These are phyloP conservation scores for Geotrichum candidum DNA, from an alignment of 1,139 yeast genomes.

Conservation along the genomic window DNA sequence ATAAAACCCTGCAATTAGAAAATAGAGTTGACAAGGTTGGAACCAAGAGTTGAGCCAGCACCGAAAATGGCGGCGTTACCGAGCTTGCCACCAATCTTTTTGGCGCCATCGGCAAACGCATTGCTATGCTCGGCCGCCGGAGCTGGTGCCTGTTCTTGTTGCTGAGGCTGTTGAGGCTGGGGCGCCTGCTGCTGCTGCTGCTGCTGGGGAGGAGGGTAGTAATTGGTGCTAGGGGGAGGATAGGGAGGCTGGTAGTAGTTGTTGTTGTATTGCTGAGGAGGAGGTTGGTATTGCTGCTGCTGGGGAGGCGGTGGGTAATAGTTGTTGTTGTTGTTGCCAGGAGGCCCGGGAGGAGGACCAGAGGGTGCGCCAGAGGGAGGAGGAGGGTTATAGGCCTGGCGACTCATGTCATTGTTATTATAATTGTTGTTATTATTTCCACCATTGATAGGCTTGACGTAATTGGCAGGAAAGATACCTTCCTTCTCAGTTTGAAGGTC, in stretches of 20 bases:
- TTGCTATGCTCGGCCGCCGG: constrained; percentile 19
- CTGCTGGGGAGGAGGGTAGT: constrained; percentile 19
- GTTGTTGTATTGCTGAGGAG: constrained; percentile 19
- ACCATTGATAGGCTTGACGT: constrained; percentile 42
- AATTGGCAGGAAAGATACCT: constrained; percentile 90
- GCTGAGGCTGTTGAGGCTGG: constrained; percentile 17
- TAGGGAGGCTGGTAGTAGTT: constrained; percentile 16
- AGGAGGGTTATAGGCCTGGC: constrained; percentile 1
- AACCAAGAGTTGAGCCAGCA: constrained; percentile 95
- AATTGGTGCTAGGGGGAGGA: constrained; percentile 18
- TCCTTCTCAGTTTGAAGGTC: constrained; percentile 44
- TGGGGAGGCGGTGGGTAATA: constrained; percentile 17
- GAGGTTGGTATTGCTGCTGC: constrained; percentile 18
- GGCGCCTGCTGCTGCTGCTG: constrained; percentile 14
- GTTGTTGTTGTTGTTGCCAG: not conserved
- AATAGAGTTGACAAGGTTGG: constrained; percentile 78
- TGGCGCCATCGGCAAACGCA: constrained; percentile 40
- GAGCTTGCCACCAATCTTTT: constrained; percentile 72
- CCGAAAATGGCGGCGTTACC: constrained; percentile 95
- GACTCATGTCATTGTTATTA: constrained; percentile 2
- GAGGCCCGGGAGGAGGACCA: not conserved
- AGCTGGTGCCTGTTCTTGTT: constrained; percentile 12
- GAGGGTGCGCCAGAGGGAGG: constrained; percentile 10
- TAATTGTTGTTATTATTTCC: not conserved
- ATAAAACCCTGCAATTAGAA: constrained; percentile 41